Conservation (phyloP, 2,329 filamentous ascomycete genomes). For the Fusarium guadeloupense region DNA sequence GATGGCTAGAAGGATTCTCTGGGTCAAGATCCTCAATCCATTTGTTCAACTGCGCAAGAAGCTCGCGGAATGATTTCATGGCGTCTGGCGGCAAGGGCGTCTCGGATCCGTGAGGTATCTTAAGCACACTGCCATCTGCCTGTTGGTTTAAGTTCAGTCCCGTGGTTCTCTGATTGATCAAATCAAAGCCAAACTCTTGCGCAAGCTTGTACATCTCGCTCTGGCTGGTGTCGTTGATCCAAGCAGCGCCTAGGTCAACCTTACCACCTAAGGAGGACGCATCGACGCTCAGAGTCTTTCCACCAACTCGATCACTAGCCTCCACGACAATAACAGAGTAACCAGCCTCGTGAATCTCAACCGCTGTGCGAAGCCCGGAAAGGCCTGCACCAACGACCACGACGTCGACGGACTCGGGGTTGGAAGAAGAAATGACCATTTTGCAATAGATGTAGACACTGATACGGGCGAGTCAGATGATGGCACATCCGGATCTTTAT, state of each 20-base stretch:
- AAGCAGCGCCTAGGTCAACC: constrained; percentile 39
- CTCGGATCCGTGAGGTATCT: constrained; percentile 16
- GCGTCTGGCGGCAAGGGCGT: constrained; percentile 12
- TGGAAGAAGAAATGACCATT: constrained; percentile 6
- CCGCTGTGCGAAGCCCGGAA: constrained; percentile 48
- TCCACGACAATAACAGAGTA: constrained; percentile 56
- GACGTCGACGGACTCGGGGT: constrained; percentile 18
- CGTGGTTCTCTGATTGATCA: constrained; percentile 27
- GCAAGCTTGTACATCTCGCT: constrained; percentile 31
- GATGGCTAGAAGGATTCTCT: constrained; percentile 9
- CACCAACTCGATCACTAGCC: constrained; percentile 58
- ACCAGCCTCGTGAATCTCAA: constrained; percentile 46
- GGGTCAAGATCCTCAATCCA: constrained; percentile 14
- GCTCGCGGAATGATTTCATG: constrained; percentile 3
- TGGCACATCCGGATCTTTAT: neutral
- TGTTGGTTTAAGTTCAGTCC: constrained; percentile 19
- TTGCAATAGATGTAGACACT: neutral
- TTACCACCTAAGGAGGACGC: constrained; percentile 6
- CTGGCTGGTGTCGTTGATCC: constrained; percentile 40
- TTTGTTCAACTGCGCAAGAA: constrained; percentile 9
- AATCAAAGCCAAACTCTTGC: constrained; percentile 23
- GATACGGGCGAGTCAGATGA: neutral
- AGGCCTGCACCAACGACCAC: constrained; percentile 44
- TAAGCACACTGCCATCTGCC: constrained; percentile 9
- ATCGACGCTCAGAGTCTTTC: constrained; percentile 49